Conservation (phyloP, 1,284 basidiomycete species). For the Heterobasidion occidentale region DNA sequence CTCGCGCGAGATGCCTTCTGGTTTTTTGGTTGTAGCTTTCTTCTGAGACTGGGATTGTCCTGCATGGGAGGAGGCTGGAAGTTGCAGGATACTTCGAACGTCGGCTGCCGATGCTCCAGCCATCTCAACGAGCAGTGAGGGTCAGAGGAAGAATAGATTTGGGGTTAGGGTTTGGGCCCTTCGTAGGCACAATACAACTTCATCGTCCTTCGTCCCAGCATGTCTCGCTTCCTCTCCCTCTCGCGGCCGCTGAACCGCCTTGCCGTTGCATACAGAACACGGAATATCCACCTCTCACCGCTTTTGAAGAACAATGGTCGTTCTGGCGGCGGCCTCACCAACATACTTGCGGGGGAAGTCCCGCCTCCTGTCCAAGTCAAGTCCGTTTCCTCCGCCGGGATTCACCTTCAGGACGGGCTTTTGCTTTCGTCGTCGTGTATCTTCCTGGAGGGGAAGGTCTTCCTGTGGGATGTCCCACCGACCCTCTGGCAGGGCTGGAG, state of each 20-base stretch:
- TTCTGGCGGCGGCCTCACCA: constrained; percentile 36
- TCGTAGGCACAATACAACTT: too few relatives aligned
- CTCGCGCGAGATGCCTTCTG: constrained; percentile 89
- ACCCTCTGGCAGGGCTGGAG: constrained; percentile 61
- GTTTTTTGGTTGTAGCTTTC: constrained; percentile 44
- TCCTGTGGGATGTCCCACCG: constrained; percentile 83
- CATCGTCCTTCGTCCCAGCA: background rate
- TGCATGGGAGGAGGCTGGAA: constrained; percentile 32
- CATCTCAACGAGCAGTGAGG: constrained; percentile 26
- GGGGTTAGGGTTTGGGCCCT: background rate
- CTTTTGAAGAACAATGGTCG: background rate
- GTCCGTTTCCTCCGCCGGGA: constrained; percentile 50
- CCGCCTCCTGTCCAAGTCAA: constrained; percentile 67
- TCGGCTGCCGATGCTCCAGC: constrained; percentile 64
- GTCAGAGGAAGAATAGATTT: background rate
- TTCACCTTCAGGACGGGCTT: constrained; percentile 69
- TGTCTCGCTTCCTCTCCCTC: background rate
- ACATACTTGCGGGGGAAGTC: constrained; percentile 63
- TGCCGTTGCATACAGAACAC: background rate
- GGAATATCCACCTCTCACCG: background rate
- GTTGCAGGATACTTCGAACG: constrained; percentile 71
- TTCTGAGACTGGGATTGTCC: constrained; percentile 30
- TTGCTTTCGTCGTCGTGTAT: constrained; percentile 72
- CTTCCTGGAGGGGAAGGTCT: constrained; percentile 80
- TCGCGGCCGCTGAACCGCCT: background rate